phyloP scores from a whole-genome alignment of 2,329 filamentous ascomycete species.

The Xylaria sp. region DNA sequence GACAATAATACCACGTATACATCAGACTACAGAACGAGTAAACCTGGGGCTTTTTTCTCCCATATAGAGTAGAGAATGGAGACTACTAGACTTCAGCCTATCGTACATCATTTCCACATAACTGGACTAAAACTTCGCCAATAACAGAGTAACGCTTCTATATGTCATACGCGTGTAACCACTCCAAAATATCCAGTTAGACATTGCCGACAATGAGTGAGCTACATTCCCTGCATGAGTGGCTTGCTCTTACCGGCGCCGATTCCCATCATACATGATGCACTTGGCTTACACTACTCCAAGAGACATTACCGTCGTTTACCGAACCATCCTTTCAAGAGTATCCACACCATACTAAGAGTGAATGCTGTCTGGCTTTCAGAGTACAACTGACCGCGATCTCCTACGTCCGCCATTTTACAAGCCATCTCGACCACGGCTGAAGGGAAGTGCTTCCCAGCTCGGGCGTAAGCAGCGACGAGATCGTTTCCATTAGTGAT shows the following conservation, averaged over 20 bases:
- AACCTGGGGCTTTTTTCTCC: background rate
- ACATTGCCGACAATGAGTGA: background rate
- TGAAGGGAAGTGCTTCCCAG: conserved; percentile 31
- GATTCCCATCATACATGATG: background rate
- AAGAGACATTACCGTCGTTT: background rate
- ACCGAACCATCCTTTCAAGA: conserved; percentile 28
- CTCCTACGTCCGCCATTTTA: conserved; percentile 36
- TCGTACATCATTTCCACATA: background rate
- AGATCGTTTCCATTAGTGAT: conserved; percentile 37
- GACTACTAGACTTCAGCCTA: background rate
- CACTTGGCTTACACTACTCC: background rate
- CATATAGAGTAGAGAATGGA: background rate
- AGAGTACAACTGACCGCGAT: conserved; percentile 25
- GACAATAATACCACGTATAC: conserved; percentile 21
- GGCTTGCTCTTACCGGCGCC: background rate
- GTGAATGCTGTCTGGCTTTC: conserved; percentile 25
- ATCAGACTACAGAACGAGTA: background rate
- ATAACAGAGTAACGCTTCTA: too few species aligned
- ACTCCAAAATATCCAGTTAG: too few species aligned
- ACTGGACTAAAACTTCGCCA: background rate
- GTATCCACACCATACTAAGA: conserved; percentile 21
- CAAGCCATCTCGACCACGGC: conserved; percentile 29
- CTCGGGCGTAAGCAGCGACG: conserved; percentile 29
- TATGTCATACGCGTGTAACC: too few species aligned
- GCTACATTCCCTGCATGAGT: background rate